Conservation (phyloP, 202 grass and related monocot species). For the Schoenoplectus tabernaemontani region DNA sequence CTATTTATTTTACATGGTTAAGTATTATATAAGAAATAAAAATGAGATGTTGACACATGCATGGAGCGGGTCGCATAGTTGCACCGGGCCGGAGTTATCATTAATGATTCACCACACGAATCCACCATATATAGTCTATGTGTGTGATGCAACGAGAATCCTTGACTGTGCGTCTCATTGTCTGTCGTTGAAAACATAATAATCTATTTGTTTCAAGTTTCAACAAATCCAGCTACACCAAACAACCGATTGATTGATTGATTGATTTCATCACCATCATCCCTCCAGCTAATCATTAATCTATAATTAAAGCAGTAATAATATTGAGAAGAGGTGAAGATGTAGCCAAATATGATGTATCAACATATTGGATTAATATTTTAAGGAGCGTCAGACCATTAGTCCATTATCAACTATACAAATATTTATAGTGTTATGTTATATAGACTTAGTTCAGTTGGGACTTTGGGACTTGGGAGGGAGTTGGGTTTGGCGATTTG, state of each 20-base stretch:
- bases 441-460: too few species aligned
- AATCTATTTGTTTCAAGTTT: constrained; percentile 3
- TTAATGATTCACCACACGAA: neutral
- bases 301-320: constrained; percentile 7
- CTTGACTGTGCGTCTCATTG: too few species aligned
- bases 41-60: neutral
- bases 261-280: neutral
- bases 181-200: neutral
- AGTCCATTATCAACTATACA: too few species aligned
- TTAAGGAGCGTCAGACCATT: too few species aligned
- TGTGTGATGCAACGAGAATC: neutral
- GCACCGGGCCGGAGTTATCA: too few species aligned
- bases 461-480: too few species aligned
- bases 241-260: neutral
- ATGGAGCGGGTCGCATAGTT: neutral
- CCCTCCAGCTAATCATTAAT: constrained; percentile 5
- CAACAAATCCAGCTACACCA: constrained; percentile 5
- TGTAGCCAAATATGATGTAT: too few species aligned
- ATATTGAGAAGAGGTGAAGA: neutral
- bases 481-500: too few species aligned
- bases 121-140: too few species aligned
- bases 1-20: neutral
- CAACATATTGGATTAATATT: too few species aligned
- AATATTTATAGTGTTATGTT: too few species aligned
- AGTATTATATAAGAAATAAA: neutral